Evolutionary conservation across 1,284 basidiomycete genomes (phyloP), one percentile per base, ranked within the genome.

Genomic region (Austroboletus novae-zelandiae): DNA sequence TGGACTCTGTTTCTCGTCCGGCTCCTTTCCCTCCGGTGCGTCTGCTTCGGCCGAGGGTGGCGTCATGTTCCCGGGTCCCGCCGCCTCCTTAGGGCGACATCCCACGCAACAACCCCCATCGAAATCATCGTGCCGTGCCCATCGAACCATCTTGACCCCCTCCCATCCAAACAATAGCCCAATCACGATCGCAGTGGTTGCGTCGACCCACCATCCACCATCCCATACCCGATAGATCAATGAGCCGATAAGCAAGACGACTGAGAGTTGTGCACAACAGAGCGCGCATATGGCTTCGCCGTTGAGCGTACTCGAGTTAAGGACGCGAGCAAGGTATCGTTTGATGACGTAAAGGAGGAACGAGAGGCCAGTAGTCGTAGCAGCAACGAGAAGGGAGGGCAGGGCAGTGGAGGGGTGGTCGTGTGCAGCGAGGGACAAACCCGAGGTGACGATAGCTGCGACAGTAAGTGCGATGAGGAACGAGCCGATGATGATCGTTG

Each of bases 151-250:
- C 59, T 75, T 74, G 47, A 60, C 32, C 4, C 74, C 73, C 43
- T 76, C 73, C 67, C 71, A 71, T 5, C 67, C 72, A 47, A 77
- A 78, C 43, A 77, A 49, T 6, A 73, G 5, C 6, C 67, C 70
- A 15, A 77, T 62, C 8, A 69, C 47, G 20, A 77, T 63, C 1
- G 73, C 66, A 2, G 76, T 75, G 13, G 69, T 68, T 9, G 69
- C 58, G 50, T 77, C 76, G 5, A 76, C 62, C 75, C 76, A 77
- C 76, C 75, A 78, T 0, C 76, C 75, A 13, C 70, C 69, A 1
- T 55, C 48, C 75, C 75, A 74, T 3, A 71, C 54, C 10, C 67
- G 60, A 44, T 62, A 75, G 15, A 73, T 56, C 18, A 71, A 43
- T 1, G 70, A 68, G 7, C 71, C 70, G 4, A 69, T 18, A 45